phyloP scores from a whole-genome alignment of 2,329 filamentous ascomycete genomes.

The Diaporthe helianthi region DNA sequence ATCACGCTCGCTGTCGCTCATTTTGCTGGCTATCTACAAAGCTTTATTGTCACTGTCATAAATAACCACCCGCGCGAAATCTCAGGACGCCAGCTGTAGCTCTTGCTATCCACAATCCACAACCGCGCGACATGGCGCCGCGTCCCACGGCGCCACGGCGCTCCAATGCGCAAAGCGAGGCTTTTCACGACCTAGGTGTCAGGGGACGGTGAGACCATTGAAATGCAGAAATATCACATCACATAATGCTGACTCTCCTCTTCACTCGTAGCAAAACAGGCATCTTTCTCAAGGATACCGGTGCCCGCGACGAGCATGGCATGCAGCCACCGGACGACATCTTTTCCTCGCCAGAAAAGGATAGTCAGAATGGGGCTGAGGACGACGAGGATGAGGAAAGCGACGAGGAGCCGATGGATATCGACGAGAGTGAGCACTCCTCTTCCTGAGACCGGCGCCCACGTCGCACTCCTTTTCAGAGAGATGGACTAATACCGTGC shows the following conservation, averaged over 20 bases:
- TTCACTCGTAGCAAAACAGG: conserved; percentile 80
- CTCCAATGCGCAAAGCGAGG: conserved; percentile 51
- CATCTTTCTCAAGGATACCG: conserved; percentile 77
- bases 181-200: conserved; percentile 57
- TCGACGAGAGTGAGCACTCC: conserved; percentile 48
- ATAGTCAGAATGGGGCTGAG: conserved; percentile 42
- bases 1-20: background rate
- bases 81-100: conserved; percentile 8
- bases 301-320: conserved; percentile 87
- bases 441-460: conserved; percentile 2
- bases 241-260: background rate
- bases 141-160: conserved; percentile 46
- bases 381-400: conserved; percentile 44
- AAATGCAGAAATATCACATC: background rate
- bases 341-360: conserved; percentile 84
- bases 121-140: conserved; percentile 46
- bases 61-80: background rate
- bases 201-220: conserved; percentile 51
- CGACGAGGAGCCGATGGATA: conserved; percentile 58
- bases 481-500: conserved; percentile 4
- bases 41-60: conserved; percentile 8
- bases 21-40: background rate
- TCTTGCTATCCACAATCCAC: conserved; percentile 18
- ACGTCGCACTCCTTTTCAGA: background rate
- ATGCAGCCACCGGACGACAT: conserved; percentile 87